Conservation (phyloP, 1,284 basidiomycete species). For the Leccinum subrobustum region DNA sequence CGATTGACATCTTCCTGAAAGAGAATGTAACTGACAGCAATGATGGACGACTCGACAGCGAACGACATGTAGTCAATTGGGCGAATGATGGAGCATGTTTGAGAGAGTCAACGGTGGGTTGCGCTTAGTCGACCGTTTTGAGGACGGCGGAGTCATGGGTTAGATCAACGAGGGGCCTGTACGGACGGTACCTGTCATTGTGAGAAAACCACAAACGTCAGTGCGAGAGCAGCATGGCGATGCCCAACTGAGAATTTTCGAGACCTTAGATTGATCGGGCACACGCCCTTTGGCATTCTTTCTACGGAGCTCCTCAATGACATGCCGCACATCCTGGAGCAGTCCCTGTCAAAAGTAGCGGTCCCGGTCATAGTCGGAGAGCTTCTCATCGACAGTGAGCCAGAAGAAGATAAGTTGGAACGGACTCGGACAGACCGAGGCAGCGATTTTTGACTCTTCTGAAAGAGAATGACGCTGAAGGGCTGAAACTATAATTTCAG, state of each 20-base stretch:
- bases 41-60: no score
- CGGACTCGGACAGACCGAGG: neutral
- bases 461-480: neutral
- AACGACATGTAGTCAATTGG: no score
- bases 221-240: conserved; percentile 1
- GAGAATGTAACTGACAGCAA: no score
- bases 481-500: no score
- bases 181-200: conserved; percentile 22
- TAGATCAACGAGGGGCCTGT: conserved; percentile 9
- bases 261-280: conserved; percentile 3
- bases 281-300: neutral
- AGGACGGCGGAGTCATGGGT: neutral
- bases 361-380: no score
- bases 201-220: conserved; percentile 31
- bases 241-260: neutral
- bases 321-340: no score
- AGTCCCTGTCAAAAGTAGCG: no score
- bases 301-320: no score
- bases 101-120: conserved; percentile 17
- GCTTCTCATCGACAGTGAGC: no score
- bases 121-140: neutral
- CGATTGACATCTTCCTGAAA: no score
- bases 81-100: no score
- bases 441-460: neutral
- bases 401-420: no score